phyloP scores from a whole-genome alignment of 192 early-diverging fungal species.

The Tieghemiomyces parasiticus region DNA sequence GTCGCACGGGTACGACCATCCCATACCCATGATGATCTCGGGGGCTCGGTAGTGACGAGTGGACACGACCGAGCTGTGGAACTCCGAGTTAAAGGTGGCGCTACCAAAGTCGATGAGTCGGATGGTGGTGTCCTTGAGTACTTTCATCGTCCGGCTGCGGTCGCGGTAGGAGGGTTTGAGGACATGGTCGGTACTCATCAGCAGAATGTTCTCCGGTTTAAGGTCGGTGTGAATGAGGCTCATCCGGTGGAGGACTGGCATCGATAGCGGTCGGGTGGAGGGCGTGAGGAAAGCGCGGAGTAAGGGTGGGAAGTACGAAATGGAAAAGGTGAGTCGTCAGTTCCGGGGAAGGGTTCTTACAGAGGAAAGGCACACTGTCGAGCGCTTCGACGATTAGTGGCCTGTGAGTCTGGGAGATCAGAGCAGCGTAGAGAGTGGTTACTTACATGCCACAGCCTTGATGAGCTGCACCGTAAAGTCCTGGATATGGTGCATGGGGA shows the following conservation, averaged over 20 bases:
- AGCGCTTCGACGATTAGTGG: too few relatives aligned
- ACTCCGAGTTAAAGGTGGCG: slow-evolving; percentile 85
- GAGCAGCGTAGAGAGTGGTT: too few relatives aligned
- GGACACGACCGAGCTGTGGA: slow-evolving; percentile 80
- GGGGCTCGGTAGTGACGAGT: slow-evolving; percentile 96
- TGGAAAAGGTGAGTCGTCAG: too few relatives aligned
- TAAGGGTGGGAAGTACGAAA: not conserved
- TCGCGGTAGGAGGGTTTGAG: slow-evolving; percentile 36
- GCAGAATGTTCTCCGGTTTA: slow-evolving; percentile 90
- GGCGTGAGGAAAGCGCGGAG: not conserved
- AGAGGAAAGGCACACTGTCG: too few relatives aligned
- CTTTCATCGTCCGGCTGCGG: slow-evolving; percentile 33
- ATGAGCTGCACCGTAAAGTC: slow-evolving; percentile 74
- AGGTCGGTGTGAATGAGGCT: slow-evolving; percentile 91
- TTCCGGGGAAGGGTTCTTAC: too few relatives aligned
- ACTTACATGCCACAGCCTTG: slow-evolving; percentile 65
- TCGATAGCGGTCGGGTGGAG: not conserved
- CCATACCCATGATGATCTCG: slow-evolving; percentile 85
- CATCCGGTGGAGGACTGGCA: slow-evolving; percentile 65
- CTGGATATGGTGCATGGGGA: slow-evolving; percentile 72
- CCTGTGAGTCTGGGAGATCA: too few relatives aligned
- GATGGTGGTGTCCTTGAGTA: slow-evolving; percentile 59
- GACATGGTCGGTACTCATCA: slow-evolving; percentile 43
- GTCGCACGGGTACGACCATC: slow-evolving; percentile 95
- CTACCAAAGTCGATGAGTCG: slow-evolving; percentile 93